Base-by-base conservation (phyloP, 768 basidiomycete genomes). In the Hydnum rufescens region DNA sequence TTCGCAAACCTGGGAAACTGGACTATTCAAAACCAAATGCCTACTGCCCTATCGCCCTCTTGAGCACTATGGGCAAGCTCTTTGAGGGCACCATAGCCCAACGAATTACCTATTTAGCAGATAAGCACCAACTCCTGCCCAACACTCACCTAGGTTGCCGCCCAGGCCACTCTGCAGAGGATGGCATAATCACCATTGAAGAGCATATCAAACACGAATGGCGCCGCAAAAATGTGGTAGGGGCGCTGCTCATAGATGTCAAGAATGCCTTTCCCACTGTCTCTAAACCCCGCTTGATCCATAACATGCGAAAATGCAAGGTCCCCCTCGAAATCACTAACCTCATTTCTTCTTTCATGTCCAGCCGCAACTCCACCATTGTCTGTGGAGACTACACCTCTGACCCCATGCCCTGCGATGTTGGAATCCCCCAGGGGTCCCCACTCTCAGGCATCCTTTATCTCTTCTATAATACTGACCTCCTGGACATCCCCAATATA, bases 1-100 rank as follows among this genome's bases (percentile, higher is more conserved):
- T 69, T 0, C 52, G 57, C 4, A 70, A 70, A 61, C 64, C 64
- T 0, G 57, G 60, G 30, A 70, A 70, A 53, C 60, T 62, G 0
- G 62, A 68, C 58, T 68, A 69, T 57, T 62, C 63, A 0, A 59
- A 62, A 48, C 63, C 65, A 0, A 47, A 61, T 4, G 62, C 68
- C 0, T 70, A 68, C 58, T 49, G 62, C 0, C 64, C 64, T 0
- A 68, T 69, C 30, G 60, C 59, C 5, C 62, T 68, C 6, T 59
- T 67, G 0, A 64, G 67, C 32, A 64, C 62, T 51, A 49, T 67
- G 1, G 64, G 67, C 1, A 68, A 69, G 42, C 44, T 66, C 0
- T 54, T 65, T 0, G 64, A 67, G 39, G 56, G 57, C 5, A 57
- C 68, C 3, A 54, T 63, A 0, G 64, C 64, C 1, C 26, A 52